phyloP scores from a whole-genome alignment of 169 alveolate genomes.

The Plasmodium adleri region DNA sequence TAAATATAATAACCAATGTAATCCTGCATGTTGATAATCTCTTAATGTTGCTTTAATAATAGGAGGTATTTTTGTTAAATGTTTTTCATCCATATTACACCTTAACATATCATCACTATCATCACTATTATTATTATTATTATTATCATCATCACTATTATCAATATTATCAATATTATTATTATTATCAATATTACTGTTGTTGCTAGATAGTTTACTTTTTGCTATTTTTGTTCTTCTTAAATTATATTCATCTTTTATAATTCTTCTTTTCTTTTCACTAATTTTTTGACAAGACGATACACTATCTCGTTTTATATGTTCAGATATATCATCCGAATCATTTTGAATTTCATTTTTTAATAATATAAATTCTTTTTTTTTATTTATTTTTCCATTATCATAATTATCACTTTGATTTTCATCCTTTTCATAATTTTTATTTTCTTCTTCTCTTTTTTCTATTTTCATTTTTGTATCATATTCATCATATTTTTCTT shows the following conservation, averaged over 20 bases:
- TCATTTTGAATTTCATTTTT: not conserved
- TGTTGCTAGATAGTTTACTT: constrained; percentile 7
- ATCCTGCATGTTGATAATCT: constrained; percentile 96
- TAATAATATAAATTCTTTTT: not conserved
- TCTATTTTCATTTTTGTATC: not conserved
- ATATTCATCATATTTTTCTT: constrained; percentile 5
- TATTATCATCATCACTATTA: too few species aligned
- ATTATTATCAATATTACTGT: too few species aligned
- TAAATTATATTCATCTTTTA: not conserved
- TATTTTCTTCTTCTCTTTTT: not conserved
- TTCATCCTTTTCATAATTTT: not conserved
- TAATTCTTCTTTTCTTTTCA: constrained; percentile 1
- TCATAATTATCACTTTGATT: not conserved
- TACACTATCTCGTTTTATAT: too few species aligned
- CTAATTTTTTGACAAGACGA: not conserved
- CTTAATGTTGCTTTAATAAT: constrained; percentile 93
- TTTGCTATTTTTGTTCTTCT: constrained; percentile 1
- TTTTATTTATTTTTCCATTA: not conserved
- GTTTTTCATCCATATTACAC: constrained; percentile 84
- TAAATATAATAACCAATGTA: constrained; percentile 97
- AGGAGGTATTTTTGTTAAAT: constrained; percentile 88
- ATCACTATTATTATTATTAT: too few species aligned
- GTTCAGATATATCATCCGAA: not conserved
- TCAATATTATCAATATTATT: too few species aligned
- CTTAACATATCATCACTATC: constrained; percentile 48